Base-by-base conservation (phyloP, 2,329 filamentous ascomycete species). In the Neonectria coccinea region DNA sequence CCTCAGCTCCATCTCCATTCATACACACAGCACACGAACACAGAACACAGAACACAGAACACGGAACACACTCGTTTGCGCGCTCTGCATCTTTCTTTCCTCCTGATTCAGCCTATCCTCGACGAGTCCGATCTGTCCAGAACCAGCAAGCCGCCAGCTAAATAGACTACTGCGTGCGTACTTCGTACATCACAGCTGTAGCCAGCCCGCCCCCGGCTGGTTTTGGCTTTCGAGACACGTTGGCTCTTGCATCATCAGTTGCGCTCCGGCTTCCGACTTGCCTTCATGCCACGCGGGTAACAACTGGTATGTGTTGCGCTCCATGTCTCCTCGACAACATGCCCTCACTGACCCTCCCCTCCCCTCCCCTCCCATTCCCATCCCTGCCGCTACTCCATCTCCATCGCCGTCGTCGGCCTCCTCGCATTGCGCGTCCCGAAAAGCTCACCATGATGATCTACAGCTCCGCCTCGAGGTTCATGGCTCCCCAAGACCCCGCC, bases 401-500 rank as follows among this genome's bases (percentile, higher is more conserved):
- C 47, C n/a, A 14, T 31, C 45, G 6, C 47, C 27, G 2, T 20
- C 47, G 11, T n/a, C n/a, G 39, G 39, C 39, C 27, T 33, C 27
- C n/a, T 51, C 48, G 47, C 47, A 31, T 16, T 18, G 47, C 47
- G 47, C n/a, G 27, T 33, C 29, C 29, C 56, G 5, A 27, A 69
- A 70, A 64, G 58, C 72, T 76, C 66, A 76, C 69, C 50, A 75
- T 75, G 69, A 74, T 75, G 7, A 63, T 72, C n/a, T 69, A 70
- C 57, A 74, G 70, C 63, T 65, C 70, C n/a, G 50, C 59, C 7
- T 65, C 74, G 58, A 66, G 69, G 67, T 68, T 68, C 70, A 81
- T 81, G 79, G 74, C 79, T 65, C 72, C 78, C 57, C 73, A 65
- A 66, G 72, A 65, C 65, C 65, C 75, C 55, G 67, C 68, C 58